A percentile compares a stretch with the other conserved stretches of the same genome.
Evolutionary conservation across 345 rosid genomes (phyloP).

Genomic region (Salix suchowensis): DNA sequence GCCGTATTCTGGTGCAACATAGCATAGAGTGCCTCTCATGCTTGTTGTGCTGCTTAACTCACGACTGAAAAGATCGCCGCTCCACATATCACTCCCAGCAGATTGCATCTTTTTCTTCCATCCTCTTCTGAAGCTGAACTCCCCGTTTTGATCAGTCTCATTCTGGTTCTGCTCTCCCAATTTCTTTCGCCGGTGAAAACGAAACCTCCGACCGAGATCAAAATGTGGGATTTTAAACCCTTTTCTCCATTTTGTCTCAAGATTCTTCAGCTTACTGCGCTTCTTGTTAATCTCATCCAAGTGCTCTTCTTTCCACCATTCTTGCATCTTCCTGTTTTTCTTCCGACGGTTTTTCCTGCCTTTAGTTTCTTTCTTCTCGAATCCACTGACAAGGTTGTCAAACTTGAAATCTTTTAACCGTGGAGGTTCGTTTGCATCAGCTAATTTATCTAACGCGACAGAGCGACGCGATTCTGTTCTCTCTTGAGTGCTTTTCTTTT

Average conservation of each 20-base stretch:
- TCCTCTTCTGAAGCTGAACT: slow-evolving; percentile 89
- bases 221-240: slow-evolving; percentile 54
- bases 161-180: slow-evolving; percentile 33
- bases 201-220: slow-evolving; percentile 39
- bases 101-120: slow-evolving; percentile 57
- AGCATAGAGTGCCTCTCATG: slow-evolving; percentile 96
- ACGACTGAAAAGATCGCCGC: slow-evolving; percentile 87
- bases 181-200: slow-evolving; percentile 40
- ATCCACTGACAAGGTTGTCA: slow-evolving; percentile 39
- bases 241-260: slow-evolving; percentile 59
- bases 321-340: slow-evolving; percentile 79
- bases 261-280: slow-evolving; percentile 30
- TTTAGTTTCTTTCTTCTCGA: slow-evolving; percentile 42
- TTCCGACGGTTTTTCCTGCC: slow-evolving; percentile 38
- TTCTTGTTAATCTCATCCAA: slow-evolving; percentile 56
- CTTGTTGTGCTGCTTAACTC: slow-evolving; percentile 99
- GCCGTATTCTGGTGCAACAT: slow-evolving; percentile 91
- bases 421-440: slow-evolving; percentile 40
- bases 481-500: slow-evolving; percentile 47
- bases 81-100: slow-evolving; percentile 87
- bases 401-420: slow-evolving; percentile 27
- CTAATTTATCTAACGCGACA: slow-evolving; percentile 40
- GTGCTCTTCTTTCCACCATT: slow-evolving; percentile 98
- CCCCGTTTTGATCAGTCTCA: slow-evolving; percentile 52
- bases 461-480: slow-evolving; percentile 35